Evolutionary conservation across 192 early-diverging fungal genomes (phyloP).

Genomic region (Podila epicladia): DNA sequence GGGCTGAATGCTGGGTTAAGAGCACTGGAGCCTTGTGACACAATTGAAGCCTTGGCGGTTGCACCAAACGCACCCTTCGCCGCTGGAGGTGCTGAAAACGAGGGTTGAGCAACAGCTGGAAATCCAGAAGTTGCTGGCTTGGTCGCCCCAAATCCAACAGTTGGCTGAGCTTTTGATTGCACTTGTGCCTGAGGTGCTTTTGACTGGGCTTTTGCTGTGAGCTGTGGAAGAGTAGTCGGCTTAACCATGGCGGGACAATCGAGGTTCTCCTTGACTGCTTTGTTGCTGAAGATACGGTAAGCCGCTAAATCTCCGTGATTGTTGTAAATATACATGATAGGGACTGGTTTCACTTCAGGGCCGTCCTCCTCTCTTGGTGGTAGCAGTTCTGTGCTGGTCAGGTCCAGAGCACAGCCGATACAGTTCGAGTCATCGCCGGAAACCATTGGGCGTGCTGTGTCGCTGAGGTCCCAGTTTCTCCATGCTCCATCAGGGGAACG

Average conservation of each 20-base stretch:
- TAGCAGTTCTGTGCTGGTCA: conserved; percentile 65
- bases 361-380: conserved; percentile 60
- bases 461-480: conserved; percentile 76
- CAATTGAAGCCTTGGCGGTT: conserved; percentile 20
- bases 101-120: neutral
- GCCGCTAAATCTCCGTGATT: conserved; percentile 70
- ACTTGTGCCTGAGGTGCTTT: neutral
- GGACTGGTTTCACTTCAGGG: conserved; percentile 63
- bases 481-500: conserved; percentile 60
- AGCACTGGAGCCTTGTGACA: conserved; percentile 31
- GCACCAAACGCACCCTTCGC: conserved; percentile 32
- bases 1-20: conserved; percentile 15
- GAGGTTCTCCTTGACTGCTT: conserved; percentile 54
- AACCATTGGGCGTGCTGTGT: conserved; percentile 59
- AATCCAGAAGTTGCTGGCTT: conserved; percentile 15
- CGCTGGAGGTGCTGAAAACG: neutral
- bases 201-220: conserved; percentile 2
- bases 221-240: conserved; percentile 1
- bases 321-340: conserved; percentile 78
- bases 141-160: neutral
- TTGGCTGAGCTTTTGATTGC: neutral
- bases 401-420: conserved; percentile 81
- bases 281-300: conserved; percentile 71
- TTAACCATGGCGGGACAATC: conserved; percentile 55
- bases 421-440: conserved; percentile 76